Evolutionary conservation across 768 basidiomycete species (phyloP), one percentile per base, ranked within the genome.

Genomic region (Podaxis sp.): DNA sequence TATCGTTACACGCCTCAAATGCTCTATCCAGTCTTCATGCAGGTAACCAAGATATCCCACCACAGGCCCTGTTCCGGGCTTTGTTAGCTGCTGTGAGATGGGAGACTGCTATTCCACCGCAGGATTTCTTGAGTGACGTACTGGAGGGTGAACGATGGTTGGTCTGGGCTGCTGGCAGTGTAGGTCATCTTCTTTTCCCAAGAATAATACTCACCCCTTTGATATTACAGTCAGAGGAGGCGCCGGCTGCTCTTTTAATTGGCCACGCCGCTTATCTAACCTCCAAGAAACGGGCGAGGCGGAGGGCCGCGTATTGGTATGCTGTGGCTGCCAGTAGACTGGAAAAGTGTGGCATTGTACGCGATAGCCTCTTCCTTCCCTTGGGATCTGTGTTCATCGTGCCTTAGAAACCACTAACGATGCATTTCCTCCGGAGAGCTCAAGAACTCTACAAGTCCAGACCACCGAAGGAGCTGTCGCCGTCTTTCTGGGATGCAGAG

Each of bases 141-240:
- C 70, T 93, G 33, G 90, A 90, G 68, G 93, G 92, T 2, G 93
- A 95, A 66, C 79, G 90, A 60, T 95, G 93, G 93, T 76, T 95
- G 4, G 89, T 92, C 17, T 91, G 86, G 86, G 92, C 93, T 46
- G 91, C 93, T 26, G 89, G 87, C 66, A 86, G 86, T 74, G 92
- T 94, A 77, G 63, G 87, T 81, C 44, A 66, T 38, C 36, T 67
- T 36, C 30, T n/a, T 46, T 28, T 54, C 24, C 48, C 39, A 17
- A 40, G 40, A 42, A 36, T 17, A 17, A 9, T 38, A 49, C 48
- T 36, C 46, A 65, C 26, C 66, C 63, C 62, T 69, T 69, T 78
- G 65, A 74, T 69, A 66, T 57, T 70, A 66, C 55, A 59, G 68
- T 71, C 86, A 75, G 92, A 95, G 76, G 93, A 95, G 78, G 83